Evolutionary conservation across 306 rosid species (phyloP), one percentile per base, ranked within the genome.

Genomic region (Gastrolobium villosum): DNA sequence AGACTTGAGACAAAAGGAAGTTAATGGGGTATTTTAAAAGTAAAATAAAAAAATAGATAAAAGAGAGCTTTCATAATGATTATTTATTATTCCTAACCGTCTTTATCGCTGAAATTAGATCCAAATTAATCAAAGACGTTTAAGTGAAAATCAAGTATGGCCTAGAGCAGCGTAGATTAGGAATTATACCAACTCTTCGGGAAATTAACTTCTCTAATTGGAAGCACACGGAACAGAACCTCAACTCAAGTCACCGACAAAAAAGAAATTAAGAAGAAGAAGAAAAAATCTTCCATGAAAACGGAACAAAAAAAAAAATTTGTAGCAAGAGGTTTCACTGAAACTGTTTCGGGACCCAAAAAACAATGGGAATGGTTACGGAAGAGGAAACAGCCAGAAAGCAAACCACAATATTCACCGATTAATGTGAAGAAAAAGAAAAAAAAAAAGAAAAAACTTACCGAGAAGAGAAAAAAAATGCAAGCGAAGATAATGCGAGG

Each of bases 161-260:
- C 50, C 66, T 63, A 62, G 7, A 48, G 10, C 5, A 48, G 39
- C 48, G 54, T 20, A 60, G 48, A 75, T 63, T 70, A 79, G 10
- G 45, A 59, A 54, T 34, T 54, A 31, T 40, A 39, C 34, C 55
- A 53, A 2, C 56, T 36, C 43, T 14, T 34, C 3, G 4, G 64
- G 54, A 75, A 75, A 75, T 75, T 31, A 62, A 74, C 28, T 59
- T 11, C 11, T 77, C 11, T 54, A 55, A 40, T 40, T 31, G 52
- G 60, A 55, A 45, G 14, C 41, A 37, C 56, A 31, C 55, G 63
- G 62, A 70, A 70, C 72, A 80, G 48, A 79, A 67, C 59, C 48
- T 71, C 77, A 54, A 66, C 40, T 72, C 79, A 10, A 14, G 50
- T 8, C 77, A 79, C 89, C 93, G 93, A 91, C 88, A 88, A 69